Percentiles rank a stretch among this genome's conserved stretches.
phyloP scores from a whole-genome alignment of 441 rosid species.

The Manihot esculenta region DNA sequence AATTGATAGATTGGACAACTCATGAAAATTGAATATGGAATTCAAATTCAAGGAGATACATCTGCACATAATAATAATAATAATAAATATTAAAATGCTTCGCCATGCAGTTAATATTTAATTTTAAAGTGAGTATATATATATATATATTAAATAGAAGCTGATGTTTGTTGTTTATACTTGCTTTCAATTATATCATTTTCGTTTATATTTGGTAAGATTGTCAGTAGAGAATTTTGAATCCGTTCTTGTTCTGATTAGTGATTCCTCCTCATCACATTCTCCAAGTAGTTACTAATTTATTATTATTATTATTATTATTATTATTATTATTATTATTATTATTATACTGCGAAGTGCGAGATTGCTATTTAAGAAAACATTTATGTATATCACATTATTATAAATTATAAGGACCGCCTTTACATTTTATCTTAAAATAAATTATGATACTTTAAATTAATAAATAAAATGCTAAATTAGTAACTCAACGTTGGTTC shows the following conservation, averaged over 20 bases:
- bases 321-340: neutral
- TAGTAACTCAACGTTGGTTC: too few species aligned
- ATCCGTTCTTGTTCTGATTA: constrained; percentile 30
- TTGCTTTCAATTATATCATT: neutral
- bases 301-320: neutral
- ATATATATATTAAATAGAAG: too few species aligned
- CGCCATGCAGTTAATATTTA: neutral
- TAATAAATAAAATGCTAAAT: too few species aligned
- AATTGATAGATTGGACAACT: constrained; percentile 9
- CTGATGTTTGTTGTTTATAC: constrained; percentile 9
- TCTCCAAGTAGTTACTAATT: constrained; percentile 16
- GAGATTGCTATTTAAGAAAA: too few species aligned
- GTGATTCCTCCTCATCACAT: constrained; percentile 9
- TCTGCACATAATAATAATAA: neutral
- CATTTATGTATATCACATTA: too few species aligned
- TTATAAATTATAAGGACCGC: too few species aligned
- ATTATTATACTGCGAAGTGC: too few species aligned
- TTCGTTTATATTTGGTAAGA: constrained; percentile 19
- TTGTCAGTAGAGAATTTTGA: constrained; percentile 29
- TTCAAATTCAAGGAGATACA: too few species aligned
- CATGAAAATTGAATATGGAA: neutral
- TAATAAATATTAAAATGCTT: neutral
- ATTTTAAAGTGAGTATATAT: neutral
- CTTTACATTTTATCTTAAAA: too few species aligned
- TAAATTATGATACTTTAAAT: too few species aligned